These are phyloP conservation scores for Flammula alnicola DNA, from an alignment of 1,284 basidiomycete species.

Conservation along the genomic window DNA sequence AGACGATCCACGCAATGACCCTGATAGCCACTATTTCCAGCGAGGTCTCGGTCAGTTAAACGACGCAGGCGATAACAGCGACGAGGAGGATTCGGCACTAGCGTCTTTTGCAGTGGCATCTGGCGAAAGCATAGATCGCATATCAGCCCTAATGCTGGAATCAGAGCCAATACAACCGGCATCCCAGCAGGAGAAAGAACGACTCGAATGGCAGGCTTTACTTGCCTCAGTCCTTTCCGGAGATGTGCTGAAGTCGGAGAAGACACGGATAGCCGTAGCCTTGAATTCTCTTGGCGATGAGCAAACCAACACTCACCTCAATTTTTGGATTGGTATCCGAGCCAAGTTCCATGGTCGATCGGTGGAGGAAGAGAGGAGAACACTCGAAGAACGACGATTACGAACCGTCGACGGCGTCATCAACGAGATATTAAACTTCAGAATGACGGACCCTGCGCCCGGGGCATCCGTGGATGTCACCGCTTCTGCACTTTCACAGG, in stretches of 20 bases:
- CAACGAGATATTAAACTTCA: constrained; percentile 82
- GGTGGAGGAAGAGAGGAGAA: constrained; percentile 82
- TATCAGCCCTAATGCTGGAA: constrained; percentile 60
- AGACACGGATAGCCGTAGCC: constrained; percentile 82
- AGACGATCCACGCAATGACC: constrained; percentile 73
- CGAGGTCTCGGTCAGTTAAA: constrained; percentile 70
- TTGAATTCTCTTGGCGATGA: constrained; percentile 71
- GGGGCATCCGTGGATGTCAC: constrained; percentile 46
- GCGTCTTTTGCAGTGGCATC: constrained; percentile 40
- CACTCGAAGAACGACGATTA: constrained; percentile 82
- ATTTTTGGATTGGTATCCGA: constrained; percentile 90
- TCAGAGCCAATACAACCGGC: constrained; percentile 63
- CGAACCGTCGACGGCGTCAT: constrained; percentile 84
- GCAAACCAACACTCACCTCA: constrained; percentile 66
- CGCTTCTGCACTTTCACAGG: constrained; percentile 68
- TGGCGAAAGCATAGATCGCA: constrained; percentile 55
- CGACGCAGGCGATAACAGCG: constrained; percentile 72
- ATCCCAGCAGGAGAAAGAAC: constrained; percentile 75
- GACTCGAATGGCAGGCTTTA: constrained; percentile 95
- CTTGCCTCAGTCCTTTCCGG: constrained; percentile 90
- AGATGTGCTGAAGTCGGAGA: constrained; percentile 93
- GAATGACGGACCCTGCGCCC: constrained; percentile 48
- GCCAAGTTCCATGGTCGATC: constrained; percentile 84
- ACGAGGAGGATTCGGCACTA: constrained; percentile 67
- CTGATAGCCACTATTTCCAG: constrained; percentile 77